Base-by-base conservation (phyloP, 305 asterid genomes). In the Caryopteris hybrid region DNA sequence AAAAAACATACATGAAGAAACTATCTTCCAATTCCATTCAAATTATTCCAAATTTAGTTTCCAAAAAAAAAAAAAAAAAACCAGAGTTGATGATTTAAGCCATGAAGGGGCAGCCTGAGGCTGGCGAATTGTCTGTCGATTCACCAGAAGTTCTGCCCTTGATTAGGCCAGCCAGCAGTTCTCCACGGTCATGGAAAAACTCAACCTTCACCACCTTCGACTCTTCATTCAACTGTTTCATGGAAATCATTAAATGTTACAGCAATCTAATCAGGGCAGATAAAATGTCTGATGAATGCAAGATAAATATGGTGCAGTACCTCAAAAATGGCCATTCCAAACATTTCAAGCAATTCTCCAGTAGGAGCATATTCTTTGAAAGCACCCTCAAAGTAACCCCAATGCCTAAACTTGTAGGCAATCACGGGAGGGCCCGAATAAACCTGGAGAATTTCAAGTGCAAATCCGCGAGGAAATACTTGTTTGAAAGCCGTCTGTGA, bases 361-460 rank as follows among this genome's bases (percentile, higher is more conserved):
- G 89, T 92, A 2, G 98, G 85, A 5, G 83, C 76, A 52, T 81
- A 72, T 1, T 80, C 86, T 63, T 89, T 75, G 65, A 58, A 92
- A 69, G 89, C 78, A 16, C 85, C 98, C 64, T 89, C 96, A 85
- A 87, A 78, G 70, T 75, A 80, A 8, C 94, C 96, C 95, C 95
- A 92, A 34, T 89, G 98, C 84, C 96, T 83, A 47, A 80, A 91
- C 68, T 80, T 89, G 85, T 81, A 87, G 0, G 70, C 66, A 13
- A 86, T 81, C 8, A 62, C 46, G 0, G 98, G 94, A 34, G 89
- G 89, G 5, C 93, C 95, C 0, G 94, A 81, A 23, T 74, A 91
- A 9, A 91, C 95, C 22, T 84, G 74, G 3, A 89, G 83, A 21
- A 87, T 34, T 50, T 91, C 98, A 0, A 87, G 4, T 0, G 94